Evolutionary conservation across 1,284 basidiomycete genomes (phyloP), one percentile per base, ranked within the genome.

Genomic region (Omphalotus olearius): DNA sequence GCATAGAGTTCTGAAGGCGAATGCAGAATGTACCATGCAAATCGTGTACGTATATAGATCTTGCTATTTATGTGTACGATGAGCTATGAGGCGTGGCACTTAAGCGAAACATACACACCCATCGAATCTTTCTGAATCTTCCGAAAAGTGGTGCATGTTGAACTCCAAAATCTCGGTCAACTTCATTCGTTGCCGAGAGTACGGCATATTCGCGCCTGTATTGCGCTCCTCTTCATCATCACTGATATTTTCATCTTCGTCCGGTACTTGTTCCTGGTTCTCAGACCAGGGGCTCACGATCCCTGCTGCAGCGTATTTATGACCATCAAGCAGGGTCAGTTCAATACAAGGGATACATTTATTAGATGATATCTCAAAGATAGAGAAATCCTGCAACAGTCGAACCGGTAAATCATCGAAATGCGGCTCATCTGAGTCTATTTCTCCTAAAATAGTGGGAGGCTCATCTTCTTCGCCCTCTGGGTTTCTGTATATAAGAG

Each of bases 21-120:
- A 10, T 71, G 69, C 2, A 86, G 67, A 51, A 85, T 82, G 57
- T 87, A 86, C 83, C 83, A 86, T 0, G 83, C 81, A 60, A 49
- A 62, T 50, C 62, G 52, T 17, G 64, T 69, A 18, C 68, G 69
- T 17, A 74, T 60, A 52, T 73, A 75, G 1, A 75, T 66, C 57
- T 71, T 71, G 16, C 73, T 75, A 47, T 23, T 2, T 23, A 23
- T 41, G 38, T 18, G 36, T 49, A 54, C 57, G 14, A 37, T 20
- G 2, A 23, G 40, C 20, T 54, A 38, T 36, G 28, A 45, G 30
- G 18, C 13, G 23, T 37, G 40, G 35, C 25, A 30, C 23, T 36
- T 45, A 18, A 7, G 42, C 33, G 40, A 11, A 17, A 28, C 43
- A 44, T 1, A 55, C 57, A 52, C 45, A 77, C 77, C 64, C 65